A percentile compares a stretch with the other conserved stretches of the same genome.
Conservation (phyloP, 495 filamentous ascomycete species). For the Podospora bellae-mahoneyi region DNA sequence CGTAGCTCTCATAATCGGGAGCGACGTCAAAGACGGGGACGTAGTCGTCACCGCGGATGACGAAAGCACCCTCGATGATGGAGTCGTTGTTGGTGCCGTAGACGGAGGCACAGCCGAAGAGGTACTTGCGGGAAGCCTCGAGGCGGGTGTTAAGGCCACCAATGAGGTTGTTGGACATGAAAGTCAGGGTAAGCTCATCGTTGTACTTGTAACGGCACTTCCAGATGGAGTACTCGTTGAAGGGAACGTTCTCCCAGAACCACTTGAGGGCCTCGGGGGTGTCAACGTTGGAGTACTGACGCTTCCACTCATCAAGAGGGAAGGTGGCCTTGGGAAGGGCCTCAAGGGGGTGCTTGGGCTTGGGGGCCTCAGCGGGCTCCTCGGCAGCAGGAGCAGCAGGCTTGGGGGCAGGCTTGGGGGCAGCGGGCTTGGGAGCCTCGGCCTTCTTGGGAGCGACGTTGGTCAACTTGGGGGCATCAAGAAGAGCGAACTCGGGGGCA, state of each 20-base stretch:
- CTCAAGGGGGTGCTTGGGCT: conserved; percentile 96
- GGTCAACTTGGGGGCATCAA: conserved; percentile 79
- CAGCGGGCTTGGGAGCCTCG: conserved; percentile 55
- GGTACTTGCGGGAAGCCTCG: conserved; percentile 95
- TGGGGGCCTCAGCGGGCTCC: conserved; percentile 67
- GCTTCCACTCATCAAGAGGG: conserved; percentile 95
- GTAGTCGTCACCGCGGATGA: conserved; percentile 87
- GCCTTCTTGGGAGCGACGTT: conserved; percentile 87
- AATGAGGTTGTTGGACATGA: conserved; percentile 98
- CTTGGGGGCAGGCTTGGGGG: conserved; percentile 50
- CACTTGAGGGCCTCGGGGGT: conserved; percentile 85
- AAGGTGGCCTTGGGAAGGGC: conserved; percentile 75
- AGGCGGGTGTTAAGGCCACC: conserved; percentile 97
- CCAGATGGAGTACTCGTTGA: conserved; percentile 95
- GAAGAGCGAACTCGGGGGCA: conserved; percentile 65
- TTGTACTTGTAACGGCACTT: conserved; percentile 95
- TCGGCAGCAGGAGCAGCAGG: conserved; percentile 61
- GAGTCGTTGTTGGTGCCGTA: conserved; percentile 85
- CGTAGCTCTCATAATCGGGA: conserved; percentile 95
- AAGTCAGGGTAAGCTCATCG: conserved; percentile 90
- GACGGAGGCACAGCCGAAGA: conserved; percentile 90
- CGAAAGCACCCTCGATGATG: conserved; percentile 83
- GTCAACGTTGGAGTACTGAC: conserved; percentile 95
- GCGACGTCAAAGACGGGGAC: conserved; percentile 89
- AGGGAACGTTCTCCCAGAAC: conserved; percentile 95